A percentile compares a stretch with the other conserved stretches of the same genome.
phyloP scores from a whole-genome alignment of 768 basidiomycete genomes.

The Rickenella mellea region DNA sequence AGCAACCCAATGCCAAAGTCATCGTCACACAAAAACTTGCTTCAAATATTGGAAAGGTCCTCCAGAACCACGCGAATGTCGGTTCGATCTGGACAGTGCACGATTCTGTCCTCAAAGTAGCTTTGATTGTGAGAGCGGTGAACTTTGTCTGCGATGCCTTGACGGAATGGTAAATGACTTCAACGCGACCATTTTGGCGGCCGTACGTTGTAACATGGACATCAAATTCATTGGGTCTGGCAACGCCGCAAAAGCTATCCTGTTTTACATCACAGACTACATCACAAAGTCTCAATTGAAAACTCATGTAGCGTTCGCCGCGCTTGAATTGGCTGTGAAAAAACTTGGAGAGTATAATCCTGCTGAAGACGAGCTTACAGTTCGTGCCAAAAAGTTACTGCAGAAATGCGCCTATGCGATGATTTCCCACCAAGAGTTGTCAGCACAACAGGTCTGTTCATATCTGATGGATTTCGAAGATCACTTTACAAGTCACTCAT shows the following conservation, averaged over 20 bases:
- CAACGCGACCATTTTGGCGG: constrained; percentile 26
- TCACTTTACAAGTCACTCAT: neutral
- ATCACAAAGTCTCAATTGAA: constrained; percentile 22
- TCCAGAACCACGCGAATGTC: constrained; percentile 15
- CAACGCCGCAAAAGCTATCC: constrained; percentile 26
- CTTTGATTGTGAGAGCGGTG: constrained; percentile 22
- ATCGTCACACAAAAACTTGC: constrained; percentile 25
- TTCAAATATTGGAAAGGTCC: constrained; percentile 25
- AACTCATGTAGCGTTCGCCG: constrained; percentile 11
- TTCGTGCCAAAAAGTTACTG: neutral
- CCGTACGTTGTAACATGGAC: constrained; percentile 35
- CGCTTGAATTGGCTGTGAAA: constrained; percentile 7
- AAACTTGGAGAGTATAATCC: neutral
- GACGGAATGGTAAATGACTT: constrained; percentile 36
- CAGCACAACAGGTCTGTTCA: neutral
- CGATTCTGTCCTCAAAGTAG: constrained; percentile 8
- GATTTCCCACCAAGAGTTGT: neutral
- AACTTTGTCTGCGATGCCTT: constrained; percentile 20
- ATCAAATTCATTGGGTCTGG: constrained; percentile 37
- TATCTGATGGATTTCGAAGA: neutral
- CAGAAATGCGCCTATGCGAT: neutral
- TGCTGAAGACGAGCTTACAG: neutral
- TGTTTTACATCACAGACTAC: constrained; percentile 40
- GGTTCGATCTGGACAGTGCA: constrained; percentile 19
- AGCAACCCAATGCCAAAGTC: constrained; percentile 19